Evolutionary conservation across 2,329 filamentous ascomycete species (phyloP).

Genomic region (Fusarium anthophilum): DNA sequence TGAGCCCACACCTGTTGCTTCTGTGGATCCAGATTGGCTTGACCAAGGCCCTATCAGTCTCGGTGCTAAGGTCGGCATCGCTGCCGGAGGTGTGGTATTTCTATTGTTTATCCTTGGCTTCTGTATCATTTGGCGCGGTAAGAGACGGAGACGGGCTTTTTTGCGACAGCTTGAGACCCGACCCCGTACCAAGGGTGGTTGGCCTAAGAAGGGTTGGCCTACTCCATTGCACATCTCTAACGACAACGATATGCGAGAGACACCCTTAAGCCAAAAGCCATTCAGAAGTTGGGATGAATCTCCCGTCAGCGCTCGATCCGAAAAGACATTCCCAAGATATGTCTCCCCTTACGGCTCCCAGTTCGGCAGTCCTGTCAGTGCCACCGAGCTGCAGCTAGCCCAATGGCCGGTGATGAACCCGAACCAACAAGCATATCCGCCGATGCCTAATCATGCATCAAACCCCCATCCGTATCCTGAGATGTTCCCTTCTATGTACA

Average conservation of each 20-base stretch:
- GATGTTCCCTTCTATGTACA: slow-evolving; percentile 1
- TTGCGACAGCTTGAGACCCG: too few species aligned
- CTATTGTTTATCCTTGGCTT: slow-evolving; percentile 60
- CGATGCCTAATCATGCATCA: too few species aligned
- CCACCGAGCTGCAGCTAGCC: background rate
- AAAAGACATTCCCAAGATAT: too few species aligned
- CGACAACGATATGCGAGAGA: too few species aligned
- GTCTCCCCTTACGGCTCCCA: slow-evolving; percentile 1
- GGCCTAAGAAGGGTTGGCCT: too few species aligned
- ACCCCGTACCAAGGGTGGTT: too few species aligned
- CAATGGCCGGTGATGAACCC: background rate
- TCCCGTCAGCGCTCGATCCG: slow-evolving; percentile 52
- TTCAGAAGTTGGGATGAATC: slow-evolving; percentile 61
- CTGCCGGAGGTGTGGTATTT: slow-evolving; percentile 59
- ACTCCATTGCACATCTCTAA: too few species aligned
- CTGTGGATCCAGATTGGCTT: slow-evolving; percentile 52
- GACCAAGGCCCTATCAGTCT: slow-evolving; percentile 59
- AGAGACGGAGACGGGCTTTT: slow-evolving; percentile 63
- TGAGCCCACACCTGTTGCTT: slow-evolving; percentile 54
- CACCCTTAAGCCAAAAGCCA: slow-evolving; percentile 42
- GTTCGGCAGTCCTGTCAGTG: background rate
- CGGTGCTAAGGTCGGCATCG: slow-evolving; percentile 67
- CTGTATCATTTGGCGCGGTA: slow-evolving; percentile 65
- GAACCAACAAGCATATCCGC: too few species aligned
- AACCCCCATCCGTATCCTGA: too few species aligned